Evolutionary conservation across 2,329 filamentous ascomycete genomes (phyloP).

Genomic region (Colletotrichum camelliae): DNA sequence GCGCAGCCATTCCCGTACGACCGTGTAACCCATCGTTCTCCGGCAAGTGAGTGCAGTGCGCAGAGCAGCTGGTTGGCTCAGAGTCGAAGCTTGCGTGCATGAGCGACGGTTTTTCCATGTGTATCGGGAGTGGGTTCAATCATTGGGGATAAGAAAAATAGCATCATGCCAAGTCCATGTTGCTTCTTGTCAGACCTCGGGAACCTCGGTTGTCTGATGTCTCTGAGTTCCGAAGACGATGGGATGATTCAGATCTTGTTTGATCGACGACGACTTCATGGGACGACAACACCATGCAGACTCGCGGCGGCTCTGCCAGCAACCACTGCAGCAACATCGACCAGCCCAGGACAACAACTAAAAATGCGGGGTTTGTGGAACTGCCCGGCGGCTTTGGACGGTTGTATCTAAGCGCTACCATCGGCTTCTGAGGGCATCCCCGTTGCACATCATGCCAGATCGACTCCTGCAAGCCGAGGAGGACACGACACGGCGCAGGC

Average conservation of each 20-base stretch:
- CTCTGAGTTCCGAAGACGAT: constrained; percentile 13
- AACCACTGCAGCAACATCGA: neutral
- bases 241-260: constrained; percentile 21
- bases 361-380: constrained; percentile 14
- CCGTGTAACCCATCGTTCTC: neutral
- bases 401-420: neutral
- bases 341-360: neutral
- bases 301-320: neutral
- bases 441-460: constrained; percentile 18
- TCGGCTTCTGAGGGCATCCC: neutral
- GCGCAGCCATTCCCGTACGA: neutral
- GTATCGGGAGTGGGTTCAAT: neutral
- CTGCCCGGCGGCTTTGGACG: neutral
- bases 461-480: constrained; percentile 14
- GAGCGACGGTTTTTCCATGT: neutral
- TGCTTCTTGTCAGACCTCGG: neutral
- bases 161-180: neutral
- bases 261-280: constrained; percentile 10
- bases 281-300: neutral
- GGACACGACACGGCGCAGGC: neutral
- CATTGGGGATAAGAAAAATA: neutral
- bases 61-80: neutral
- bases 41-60: neutral
- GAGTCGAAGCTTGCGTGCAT: neutral
- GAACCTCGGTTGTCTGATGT: constrained; percentile 19